A percentile compares a stretch with the other conserved stretches of the same genome.
phyloP scores from a whole-genome alignment of 2,329 filamentous ascomycete genomes.

The Blumeria graminis region DNA sequence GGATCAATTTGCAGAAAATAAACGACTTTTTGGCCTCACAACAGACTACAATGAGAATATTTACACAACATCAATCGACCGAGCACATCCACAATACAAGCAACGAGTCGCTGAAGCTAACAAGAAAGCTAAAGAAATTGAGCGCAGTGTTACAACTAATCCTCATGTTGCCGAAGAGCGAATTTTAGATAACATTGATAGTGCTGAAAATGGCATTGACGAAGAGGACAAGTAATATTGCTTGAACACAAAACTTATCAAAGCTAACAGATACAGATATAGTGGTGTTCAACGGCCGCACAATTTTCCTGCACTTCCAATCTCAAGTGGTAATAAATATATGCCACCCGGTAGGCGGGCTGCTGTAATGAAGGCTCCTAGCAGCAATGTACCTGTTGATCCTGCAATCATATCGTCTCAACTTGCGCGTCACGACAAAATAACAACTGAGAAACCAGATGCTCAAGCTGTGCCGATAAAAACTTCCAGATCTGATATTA shows the following conservation, averaged over 20 bases:
- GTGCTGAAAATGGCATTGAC: slow-evolving; percentile 42
- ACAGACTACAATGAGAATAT: slow-evolving; percentile 85
- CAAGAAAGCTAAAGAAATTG: slow-evolving; percentile 71
- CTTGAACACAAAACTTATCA: background rate
- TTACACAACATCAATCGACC: slow-evolving; percentile 83
- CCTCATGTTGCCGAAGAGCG: slow-evolving; percentile 79
- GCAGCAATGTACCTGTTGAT: slow-evolving; percentile 56
- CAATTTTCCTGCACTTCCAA: slow-evolving; percentile 40
- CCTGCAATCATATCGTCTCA: slow-evolving; percentile 83
- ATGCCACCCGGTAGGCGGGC: slow-evolving; percentile 74
- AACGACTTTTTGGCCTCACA: slow-evolving; percentile 63
- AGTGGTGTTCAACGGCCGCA: slow-evolving; percentile 65
- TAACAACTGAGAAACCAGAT: slow-evolving; percentile 9
- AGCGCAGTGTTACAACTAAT: slow-evolving; percentile 47
- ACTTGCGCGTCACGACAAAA: slow-evolving; percentile 27
- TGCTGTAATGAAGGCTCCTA: slow-evolving; percentile 46
- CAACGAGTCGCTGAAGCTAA: slow-evolving; percentile 58
- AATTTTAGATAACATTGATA: slow-evolving; percentile 39
- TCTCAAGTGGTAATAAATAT: slow-evolving; percentile 40
- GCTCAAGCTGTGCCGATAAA: slow-evolving; percentile 12
- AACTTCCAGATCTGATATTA: slow-evolving; percentile 8
- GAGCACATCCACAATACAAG: slow-evolving; percentile 57
- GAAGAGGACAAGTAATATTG: slow-evolving; percentile 43
- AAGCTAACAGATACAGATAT: slow-evolving; percentile 30
- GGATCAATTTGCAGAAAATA: slow-evolving; percentile 90